phyloP scores from a whole-genome alignment of 805 yeast genomes.

The Brettanomyces anomalus region DNA sequence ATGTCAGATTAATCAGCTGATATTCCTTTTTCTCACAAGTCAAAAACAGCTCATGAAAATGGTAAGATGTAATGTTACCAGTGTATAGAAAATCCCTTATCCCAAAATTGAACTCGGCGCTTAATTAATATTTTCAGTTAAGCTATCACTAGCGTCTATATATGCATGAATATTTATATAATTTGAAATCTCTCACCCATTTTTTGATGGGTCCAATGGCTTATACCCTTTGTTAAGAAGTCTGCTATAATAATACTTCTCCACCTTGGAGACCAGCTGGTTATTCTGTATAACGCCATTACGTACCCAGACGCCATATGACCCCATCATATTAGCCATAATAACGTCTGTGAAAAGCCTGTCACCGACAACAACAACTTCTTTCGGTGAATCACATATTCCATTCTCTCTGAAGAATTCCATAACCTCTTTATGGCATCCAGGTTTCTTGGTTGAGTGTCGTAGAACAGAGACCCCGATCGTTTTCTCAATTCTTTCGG shows the following conservation, averaged over 20 bases:
- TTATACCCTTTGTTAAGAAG: neutral
- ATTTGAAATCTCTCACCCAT: neutral
- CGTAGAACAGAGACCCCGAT: constrained; percentile 65
- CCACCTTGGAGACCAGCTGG: constrained; percentile 43
- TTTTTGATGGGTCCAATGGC: neutral
- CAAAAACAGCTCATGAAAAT: too few relatives aligned
- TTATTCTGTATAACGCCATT: constrained; percentile 61
- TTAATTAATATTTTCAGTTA: too few relatives aligned
- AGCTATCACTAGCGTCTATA: too few relatives aligned
- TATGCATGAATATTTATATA: too few relatives aligned
- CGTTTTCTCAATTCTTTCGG: constrained; percentile 46
- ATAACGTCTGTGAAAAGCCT: constrained; percentile 83
- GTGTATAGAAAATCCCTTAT: neutral
- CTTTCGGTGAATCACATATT: constrained; percentile 37
- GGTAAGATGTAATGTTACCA: neutral
- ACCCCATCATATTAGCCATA: constrained; percentile 92
- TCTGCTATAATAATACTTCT: constrained; percentile 28
- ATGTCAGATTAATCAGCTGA: too few relatives aligned
- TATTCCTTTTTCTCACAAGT: too few relatives aligned
- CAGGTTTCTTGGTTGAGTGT: constrained; percentile 75
- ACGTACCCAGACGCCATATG: constrained; percentile 74
- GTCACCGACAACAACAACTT: constrained; percentile 86
- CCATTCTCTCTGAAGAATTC: constrained; percentile 45
- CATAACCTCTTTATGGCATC: constrained; percentile 63
- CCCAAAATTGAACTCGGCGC: neutral